A percentile compares a stretch with the other conserved stretches of the same genome.
phyloP scores from a whole-genome alignment of 1,284 basidiomycete genomes.

The Xanthoconium separans region DNA sequence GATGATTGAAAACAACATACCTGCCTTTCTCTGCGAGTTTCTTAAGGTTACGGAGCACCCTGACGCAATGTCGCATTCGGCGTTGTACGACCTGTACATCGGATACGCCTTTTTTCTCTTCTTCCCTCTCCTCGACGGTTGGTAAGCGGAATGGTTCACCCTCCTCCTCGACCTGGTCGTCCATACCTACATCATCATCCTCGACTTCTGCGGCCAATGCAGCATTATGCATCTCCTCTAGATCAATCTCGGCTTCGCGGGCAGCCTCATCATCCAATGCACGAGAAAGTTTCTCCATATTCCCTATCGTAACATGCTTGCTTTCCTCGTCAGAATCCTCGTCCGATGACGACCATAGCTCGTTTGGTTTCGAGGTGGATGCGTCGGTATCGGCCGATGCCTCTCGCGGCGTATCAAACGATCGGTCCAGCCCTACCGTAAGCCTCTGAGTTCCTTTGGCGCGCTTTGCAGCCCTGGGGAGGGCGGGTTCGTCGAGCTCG shows the following conservation, averaged over 20 bases:
- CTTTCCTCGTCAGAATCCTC: slow-evolving; percentile 48
- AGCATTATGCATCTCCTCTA: slow-evolving; percentile 63
- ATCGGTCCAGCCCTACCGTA: slow-evolving; percentile 25
- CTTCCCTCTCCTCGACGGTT: slow-evolving; percentile 78
- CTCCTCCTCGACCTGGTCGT: slow-evolving; percentile 56
- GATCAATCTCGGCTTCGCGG: slow-evolving; percentile 68
- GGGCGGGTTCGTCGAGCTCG: slow-evolving; percentile 36
- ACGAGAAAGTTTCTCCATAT: slow-evolving; percentile 75
- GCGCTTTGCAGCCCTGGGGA: slow-evolving; percentile 53
- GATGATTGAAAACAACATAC: slow-evolving; percentile 43
- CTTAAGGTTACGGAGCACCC: slow-evolving; percentile 77
- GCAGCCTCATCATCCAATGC: slow-evolving; percentile 66
- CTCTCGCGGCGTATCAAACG: slow-evolving; percentile 15
- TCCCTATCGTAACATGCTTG: slow-evolving; percentile 64
- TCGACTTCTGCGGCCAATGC: slow-evolving; percentile 47
- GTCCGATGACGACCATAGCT: slow-evolving; percentile 40
- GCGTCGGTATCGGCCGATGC: slow-evolving; percentile 20
- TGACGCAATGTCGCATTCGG: slow-evolving; percentile 87
- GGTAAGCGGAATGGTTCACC: slow-evolving; percentile 72
- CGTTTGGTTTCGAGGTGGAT: slow-evolving; percentile 15
- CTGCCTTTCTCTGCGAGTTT: slow-evolving; percentile 66
- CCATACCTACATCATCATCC: slow-evolving; percentile 53
- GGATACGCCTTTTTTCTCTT: slow-evolving; percentile 72
- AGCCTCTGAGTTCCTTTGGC: slow-evolving; percentile 41
- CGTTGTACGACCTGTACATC: slow-evolving; percentile 85